Conservation (phyloP, 257 asterid genomes). For the Forsythia viridissima region DNA sequence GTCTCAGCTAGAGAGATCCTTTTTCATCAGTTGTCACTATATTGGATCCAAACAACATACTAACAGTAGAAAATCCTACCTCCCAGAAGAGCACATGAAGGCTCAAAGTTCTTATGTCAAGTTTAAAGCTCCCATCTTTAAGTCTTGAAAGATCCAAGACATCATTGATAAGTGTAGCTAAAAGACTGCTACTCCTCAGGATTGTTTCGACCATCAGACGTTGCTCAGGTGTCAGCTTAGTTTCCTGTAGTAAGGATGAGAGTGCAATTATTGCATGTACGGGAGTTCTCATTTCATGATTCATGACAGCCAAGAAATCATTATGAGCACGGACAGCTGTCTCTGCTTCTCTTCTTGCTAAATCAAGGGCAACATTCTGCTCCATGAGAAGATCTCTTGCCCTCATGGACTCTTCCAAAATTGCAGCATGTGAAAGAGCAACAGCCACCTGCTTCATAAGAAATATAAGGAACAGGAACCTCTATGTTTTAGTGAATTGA, state of each 20-base stretch:
- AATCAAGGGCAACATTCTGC: slow-evolving; percentile 89
- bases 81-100: slow-evolving; percentile 84
- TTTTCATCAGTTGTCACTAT: no score
- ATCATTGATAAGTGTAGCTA: slow-evolving; percentile 92
- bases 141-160: slow-evolving; percentile 98
- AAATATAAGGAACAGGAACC: no score
- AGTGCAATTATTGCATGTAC: slow-evolving; percentile 96
- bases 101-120: slow-evolving; percentile 68
- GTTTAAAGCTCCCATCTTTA: slow-evolving; percentile 95
- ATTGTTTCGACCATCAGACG: slow-evolving; percentile 97
- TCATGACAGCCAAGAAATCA: slow-evolving; percentile 96
- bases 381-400: slow-evolving; percentile 93
- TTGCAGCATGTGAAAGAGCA: slow-evolving; percentile 99
- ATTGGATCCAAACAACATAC: no score
- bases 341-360: slow-evolving; percentile 97
- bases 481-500: no score
- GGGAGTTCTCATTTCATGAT: slow-evolving; percentile 99
- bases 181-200: slow-evolving; percentile 90
- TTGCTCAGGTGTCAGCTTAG: slow-evolving; percentile 88
- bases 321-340: slow-evolving; percentile 93
- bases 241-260: slow-evolving; percentile 86
- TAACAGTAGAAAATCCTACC: slow-evolving; percentile 37
- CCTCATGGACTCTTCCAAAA: slow-evolving; percentile 96
- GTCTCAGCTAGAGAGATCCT: no score
- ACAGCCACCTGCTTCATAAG: slow-evolving; percentile 77